These are phyloP conservation scores for Pseudocercospora pini-densiflorae DNA, from an alignment of 2,329 filamentous ascomycete genomes.

Conservation along the genomic window DNA sequence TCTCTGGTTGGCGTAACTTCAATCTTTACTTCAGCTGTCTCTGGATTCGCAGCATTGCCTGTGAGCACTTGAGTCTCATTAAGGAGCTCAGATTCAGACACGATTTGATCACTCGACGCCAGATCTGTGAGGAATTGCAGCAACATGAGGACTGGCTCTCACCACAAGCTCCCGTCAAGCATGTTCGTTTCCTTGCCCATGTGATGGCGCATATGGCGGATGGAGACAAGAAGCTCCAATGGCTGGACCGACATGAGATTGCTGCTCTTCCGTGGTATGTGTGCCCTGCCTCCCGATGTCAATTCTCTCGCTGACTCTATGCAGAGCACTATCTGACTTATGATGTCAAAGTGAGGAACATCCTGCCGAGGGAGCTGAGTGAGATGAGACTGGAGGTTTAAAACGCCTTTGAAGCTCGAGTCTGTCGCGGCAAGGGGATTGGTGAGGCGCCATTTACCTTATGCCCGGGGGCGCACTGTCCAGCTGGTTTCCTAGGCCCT, in stretches of 20 bases:
- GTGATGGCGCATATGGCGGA: neutral
- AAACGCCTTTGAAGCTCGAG: neutral
- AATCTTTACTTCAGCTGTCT: neutral
- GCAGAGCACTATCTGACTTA: too few species aligned
- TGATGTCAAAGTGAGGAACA: too few species aligned
- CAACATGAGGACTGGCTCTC: neutral
- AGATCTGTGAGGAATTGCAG: neutral
- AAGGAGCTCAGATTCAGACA: neutral
- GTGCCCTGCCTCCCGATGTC: neutral
- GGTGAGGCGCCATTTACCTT: too few species aligned
- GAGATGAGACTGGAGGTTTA: neutral
- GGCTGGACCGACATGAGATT: neutral
- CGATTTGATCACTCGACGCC: neutral
- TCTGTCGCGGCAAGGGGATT: neutral
- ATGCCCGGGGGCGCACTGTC: too few species aligned
- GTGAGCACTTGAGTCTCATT: neutral
- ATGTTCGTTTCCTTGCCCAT: neutral
- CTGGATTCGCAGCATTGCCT: neutral
- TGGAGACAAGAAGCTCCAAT: neutral
- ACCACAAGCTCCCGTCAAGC: neutral
- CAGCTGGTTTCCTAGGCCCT: too few species aligned
- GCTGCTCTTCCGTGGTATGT: neutral
- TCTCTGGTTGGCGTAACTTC: neutral
- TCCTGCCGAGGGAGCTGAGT: too few species aligned
- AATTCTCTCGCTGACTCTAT: neutral